phyloP scores from a whole-genome alignment of 2,329 filamentous ascomycete genomes.

The Cladosporium sphaerospermum region DNA sequence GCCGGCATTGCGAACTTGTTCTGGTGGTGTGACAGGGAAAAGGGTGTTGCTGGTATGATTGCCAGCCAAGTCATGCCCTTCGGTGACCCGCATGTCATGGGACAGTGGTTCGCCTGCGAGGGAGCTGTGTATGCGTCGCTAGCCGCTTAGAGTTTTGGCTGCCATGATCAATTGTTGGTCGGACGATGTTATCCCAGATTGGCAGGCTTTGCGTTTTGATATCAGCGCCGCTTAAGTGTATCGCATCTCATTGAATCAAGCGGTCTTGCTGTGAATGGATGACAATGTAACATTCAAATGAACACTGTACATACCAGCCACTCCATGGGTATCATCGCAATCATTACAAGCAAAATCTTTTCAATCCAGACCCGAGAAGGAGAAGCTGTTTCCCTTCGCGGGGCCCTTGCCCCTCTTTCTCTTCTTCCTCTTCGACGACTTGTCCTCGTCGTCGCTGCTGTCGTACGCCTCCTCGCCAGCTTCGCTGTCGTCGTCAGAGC shows the following conservation, averaged over 20 bases:
- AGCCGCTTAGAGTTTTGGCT: background rate
- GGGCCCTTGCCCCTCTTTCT: slow-evolving; percentile 33
- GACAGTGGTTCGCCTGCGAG: slow-evolving; percentile 30
- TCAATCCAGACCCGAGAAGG: slow-evolving; percentile 28
- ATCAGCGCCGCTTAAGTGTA: no score
- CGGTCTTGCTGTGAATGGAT: no score
- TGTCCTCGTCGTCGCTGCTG: slow-evolving; percentile 42
- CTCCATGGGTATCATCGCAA: slow-evolving; percentile 10
- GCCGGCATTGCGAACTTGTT: slow-evolving; percentile 33
- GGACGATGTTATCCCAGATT: no score
- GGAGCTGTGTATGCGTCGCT: slow-evolving; percentile 23
- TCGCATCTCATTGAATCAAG: no score
- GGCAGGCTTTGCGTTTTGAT: no score
- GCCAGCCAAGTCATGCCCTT: slow-evolving; percentile 33
- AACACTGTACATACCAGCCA: background rate
- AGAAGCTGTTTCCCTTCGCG: slow-evolving; percentile 18
- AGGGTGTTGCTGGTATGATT: slow-evolving; percentile 35
- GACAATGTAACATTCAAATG: no score
- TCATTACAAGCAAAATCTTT: background rate
- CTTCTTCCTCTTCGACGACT: slow-evolving; percentile 38
- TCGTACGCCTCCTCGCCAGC: slow-evolving; percentile 26
- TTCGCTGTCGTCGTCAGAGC: slow-evolving; percentile 39
- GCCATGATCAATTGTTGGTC: no score
- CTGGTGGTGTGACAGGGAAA: slow-evolving; percentile 34
- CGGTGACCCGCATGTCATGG: slow-evolving; percentile 29